A percentile compares a stretch with the other conserved stretches of the same genome.
Conservation (phyloP, 1,139 yeast genomes). For the Kluyveromyces marxianus region DNA sequence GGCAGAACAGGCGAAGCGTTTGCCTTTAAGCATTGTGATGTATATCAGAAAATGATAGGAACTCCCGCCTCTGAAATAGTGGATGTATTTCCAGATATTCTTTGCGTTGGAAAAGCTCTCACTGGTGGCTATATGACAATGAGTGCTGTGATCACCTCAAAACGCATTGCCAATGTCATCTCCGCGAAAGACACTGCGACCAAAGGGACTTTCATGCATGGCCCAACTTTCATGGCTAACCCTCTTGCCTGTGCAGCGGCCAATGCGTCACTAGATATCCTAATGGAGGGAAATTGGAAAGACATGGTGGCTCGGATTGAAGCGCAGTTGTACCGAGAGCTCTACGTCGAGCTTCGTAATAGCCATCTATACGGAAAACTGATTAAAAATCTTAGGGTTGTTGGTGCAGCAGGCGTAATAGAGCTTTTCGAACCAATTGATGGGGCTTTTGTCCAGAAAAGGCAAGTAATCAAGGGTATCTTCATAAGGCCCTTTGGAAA, state of each 20-base stretch:
- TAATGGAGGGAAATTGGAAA: slow-evolving; percentile 23
- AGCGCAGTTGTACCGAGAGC: slow-evolving; percentile 17
- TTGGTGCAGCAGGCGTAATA: slow-evolving; percentile 30
- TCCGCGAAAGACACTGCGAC: slow-evolving; percentile 14
- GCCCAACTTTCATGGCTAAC: slow-evolving; percentile 34
- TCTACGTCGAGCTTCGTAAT: slow-evolving; percentile 11
- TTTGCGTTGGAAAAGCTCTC: slow-evolving; percentile 29
- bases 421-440: slow-evolving; percentile 23
- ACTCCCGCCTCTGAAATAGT: slow-evolving; percentile 11
- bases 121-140: slow-evolving; percentile 31
- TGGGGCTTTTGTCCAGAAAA: slow-evolving; percentile 17
- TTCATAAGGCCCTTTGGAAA: slow-evolving; percentile 27
- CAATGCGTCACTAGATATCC: slow-evolving; percentile 27
- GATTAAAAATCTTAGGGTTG: slow-evolving; percentile 23
- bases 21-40: slow-evolving; percentile 24
- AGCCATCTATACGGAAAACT: slow-evolving; percentile 14
- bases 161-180: slow-evolving; percentile 14
- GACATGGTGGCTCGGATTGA: slow-evolving; percentile 20
- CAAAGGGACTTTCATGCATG: slow-evolving; percentile 28
- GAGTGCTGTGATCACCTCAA: slow-evolving; percentile 27
- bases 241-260: slow-evolving; percentile 34
- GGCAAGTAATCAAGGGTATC: slow-evolving; percentile 20
- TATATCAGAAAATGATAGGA: slow-evolving; percentile 11
- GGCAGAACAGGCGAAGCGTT: slow-evolving; percentile 32
- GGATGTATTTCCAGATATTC: slow-evolving; percentile 29